phyloP scores from a whole-genome alignment of 129 eudicot genomes.

The Saussurea involucrata region DNA sequence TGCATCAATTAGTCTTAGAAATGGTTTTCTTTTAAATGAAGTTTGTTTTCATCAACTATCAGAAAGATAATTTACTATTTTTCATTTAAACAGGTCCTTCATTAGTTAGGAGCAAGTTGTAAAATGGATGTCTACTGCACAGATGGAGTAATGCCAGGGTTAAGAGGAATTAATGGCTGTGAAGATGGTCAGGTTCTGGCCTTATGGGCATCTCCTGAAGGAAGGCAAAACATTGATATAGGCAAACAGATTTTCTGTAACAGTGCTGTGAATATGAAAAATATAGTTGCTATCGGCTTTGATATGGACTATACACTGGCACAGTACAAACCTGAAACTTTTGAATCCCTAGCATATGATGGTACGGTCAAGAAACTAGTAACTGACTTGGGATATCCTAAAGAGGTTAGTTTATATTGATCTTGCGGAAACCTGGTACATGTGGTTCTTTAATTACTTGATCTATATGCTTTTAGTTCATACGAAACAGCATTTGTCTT shows the following conservation, averaged over 20 bases:
- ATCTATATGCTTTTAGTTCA: background rate
- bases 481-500: background rate
- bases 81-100: constrained; percentile 29
- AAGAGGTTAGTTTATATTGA: constrained; percentile 55
- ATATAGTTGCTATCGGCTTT: constrained; percentile 88
- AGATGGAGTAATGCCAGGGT: constrained; percentile 24
- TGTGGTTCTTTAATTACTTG: background rate
- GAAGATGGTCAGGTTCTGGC: constrained; percentile 35
- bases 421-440: background rate
- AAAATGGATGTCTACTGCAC: constrained; percentile 36
- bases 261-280: constrained; percentile 81
- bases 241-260: constrained; percentile 84
- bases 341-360: constrained; percentile 92
- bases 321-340: constrained; percentile 87
- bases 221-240: constrained; percentile 46
- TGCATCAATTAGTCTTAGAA: background rate
- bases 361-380: constrained; percentile 91
- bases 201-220: constrained; percentile 68
- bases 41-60: background rate
- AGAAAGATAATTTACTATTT: constrained; percentile 12
- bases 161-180: constrained; percentile 17
- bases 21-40: background rate
- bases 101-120: constrained; percentile 33
- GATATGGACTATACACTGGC: constrained; percentile 97
- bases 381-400: constrained; percentile 72